Conservation (phyloP, 2,329 filamentous ascomycete genomes). For the Hypoxylon sp. region DNA sequence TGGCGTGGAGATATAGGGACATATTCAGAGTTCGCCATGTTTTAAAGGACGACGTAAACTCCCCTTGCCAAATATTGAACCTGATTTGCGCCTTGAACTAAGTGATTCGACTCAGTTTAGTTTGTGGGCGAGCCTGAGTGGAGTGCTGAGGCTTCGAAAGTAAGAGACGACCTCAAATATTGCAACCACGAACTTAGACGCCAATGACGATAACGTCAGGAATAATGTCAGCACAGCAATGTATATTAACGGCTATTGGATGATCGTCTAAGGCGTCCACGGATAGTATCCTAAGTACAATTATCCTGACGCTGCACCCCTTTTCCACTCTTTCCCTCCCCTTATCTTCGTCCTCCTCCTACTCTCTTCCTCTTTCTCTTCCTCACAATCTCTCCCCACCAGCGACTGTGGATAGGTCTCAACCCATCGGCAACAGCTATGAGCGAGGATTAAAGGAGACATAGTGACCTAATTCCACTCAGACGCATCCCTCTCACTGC, state of each 20-base stretch:
- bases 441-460: slow-evolving; percentile 62
- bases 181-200: slow-evolving; percentile 62
- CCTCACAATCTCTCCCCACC: too few relatives aligned
- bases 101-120: background rate
- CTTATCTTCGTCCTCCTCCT: slow-evolving; percentile 5
- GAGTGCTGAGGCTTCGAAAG: slow-evolving; percentile 61
- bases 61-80: background rate
- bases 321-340: slow-evolving; percentile 26
- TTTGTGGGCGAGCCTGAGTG: slow-evolving; percentile 56
- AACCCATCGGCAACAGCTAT: slow-evolving; percentile 63
- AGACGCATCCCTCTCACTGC: slow-evolving; percentile 56
- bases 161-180: slow-evolving; percentile 58
- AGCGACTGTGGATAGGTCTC: slow-evolving; percentile 63
- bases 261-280: slow-evolving; percentile 61
- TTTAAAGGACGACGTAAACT: too few relatives aligned
- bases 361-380: too few relatives aligned
- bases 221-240: slow-evolving; percentile 57
- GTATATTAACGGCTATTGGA: slow-evolving; percentile 58
- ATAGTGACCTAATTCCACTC: slow-evolving; percentile 67
- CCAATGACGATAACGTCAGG: slow-evolving; percentile 59
- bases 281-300: slow-evolving; percentile 60
- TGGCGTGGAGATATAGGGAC: slow-evolving; percentile 58
- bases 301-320: slow-evolving; percentile 57
- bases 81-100: background rate
- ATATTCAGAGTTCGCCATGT: too few relatives aligned